Conservation (phyloP, 2,329 filamentous ascomycete genomes). For the Cytospora chrysosperma region DNA sequence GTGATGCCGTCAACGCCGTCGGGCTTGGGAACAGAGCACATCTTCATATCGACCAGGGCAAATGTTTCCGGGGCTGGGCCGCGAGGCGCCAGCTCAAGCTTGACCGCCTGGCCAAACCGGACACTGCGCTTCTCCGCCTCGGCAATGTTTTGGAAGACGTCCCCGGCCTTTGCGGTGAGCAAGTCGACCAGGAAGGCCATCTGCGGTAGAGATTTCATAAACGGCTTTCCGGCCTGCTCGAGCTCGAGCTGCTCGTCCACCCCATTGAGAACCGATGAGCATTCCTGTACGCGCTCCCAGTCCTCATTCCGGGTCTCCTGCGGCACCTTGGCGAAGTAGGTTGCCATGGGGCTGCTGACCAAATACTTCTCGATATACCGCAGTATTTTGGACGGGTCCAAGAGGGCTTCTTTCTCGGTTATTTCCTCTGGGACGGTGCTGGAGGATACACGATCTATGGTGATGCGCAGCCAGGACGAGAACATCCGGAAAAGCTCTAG, state of each 20-base stretch:
- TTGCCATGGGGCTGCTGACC: constrained; percentile 61
- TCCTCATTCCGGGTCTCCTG: constrained; percentile 34
- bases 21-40: constrained; percentile 42
- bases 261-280: constrained; percentile 48
- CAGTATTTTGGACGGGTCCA: constrained; percentile 71
- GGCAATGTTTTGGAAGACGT: constrained; percentile 66
- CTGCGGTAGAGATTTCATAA: constrained; percentile 55
- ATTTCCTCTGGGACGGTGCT: constrained; percentile 67
- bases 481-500: constrained; percentile 75
- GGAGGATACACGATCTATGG: constrained; percentile 75
- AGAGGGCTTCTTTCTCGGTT: constrained; percentile 71
- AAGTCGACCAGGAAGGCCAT: constrained; percentile 64
- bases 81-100: constrained; percentile 36
- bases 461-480: constrained; percentile 78
- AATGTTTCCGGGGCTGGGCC: constrained; percentile 1
- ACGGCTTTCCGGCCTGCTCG: constrained; percentile 44
- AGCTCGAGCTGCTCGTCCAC: constrained; percentile 50
- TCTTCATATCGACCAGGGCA: constrained; percentile 49
- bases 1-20: constrained; percentile 32
- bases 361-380: constrained; percentile 75
- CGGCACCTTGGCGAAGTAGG: constrained; percentile 55
- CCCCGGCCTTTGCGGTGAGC: constrained; percentile 56
- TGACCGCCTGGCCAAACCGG: constrained; percentile 58
- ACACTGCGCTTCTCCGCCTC: constrained; percentile 68
- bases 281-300: constrained; percentile 35